These are phyloP conservation scores for Saturnispora hagleri DNA, from an alignment of 805 yeast genomes.

Conservation along the genomic window DNA sequence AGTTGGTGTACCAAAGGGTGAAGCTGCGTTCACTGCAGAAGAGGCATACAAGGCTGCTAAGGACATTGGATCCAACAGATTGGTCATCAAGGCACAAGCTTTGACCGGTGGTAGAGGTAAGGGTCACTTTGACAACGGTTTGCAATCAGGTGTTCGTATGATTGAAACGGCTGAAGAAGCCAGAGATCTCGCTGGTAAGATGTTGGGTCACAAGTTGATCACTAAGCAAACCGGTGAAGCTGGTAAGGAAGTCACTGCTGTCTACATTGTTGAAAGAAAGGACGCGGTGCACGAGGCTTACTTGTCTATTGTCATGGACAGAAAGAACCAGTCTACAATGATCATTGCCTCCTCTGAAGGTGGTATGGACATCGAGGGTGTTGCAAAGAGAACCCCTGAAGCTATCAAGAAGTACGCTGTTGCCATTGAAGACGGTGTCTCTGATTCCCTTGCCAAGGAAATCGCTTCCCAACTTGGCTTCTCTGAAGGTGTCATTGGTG, in stretches of 20 bases:
- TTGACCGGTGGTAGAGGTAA: conserved; percentile 99
- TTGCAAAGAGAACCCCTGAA: conserved; percentile 82
- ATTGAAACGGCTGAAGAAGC: conserved; percentile 82
- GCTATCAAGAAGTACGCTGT: conserved; percentile 87
- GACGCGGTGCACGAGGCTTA: conserved; percentile 93
- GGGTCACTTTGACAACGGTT: conserved; percentile 93
- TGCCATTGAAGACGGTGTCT: conserved; percentile 69
- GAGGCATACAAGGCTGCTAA: conserved; percentile 82
- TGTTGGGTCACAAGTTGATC: conserved; percentile 87
- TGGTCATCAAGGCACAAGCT: conserved; percentile 97
- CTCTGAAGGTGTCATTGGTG: conserved; percentile 63
- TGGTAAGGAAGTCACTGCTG: conserved; percentile 96
- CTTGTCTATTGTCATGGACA: conserved; percentile 89
- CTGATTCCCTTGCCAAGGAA: conserved; percentile 62
- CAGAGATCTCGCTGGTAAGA: conserved; percentile 71
- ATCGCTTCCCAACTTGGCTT: conserved; percentile 79
- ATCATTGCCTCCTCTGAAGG: conserved; percentile 96
- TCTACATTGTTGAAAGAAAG: conserved; percentile 90
- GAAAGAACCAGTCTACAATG: conserved; percentile 81
- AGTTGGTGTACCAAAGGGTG: conserved; percentile 85
- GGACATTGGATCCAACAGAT: conserved; percentile 62
- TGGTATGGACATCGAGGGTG: conserved; percentile 99
- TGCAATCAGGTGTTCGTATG: conserved; percentile 93
- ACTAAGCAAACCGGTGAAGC: conserved; percentile 98
- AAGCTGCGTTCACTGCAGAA: conserved; percentile 81